Conservation (phyloP, 1,284 basidiomycete species). For the Naganishia sp. region DNA sequence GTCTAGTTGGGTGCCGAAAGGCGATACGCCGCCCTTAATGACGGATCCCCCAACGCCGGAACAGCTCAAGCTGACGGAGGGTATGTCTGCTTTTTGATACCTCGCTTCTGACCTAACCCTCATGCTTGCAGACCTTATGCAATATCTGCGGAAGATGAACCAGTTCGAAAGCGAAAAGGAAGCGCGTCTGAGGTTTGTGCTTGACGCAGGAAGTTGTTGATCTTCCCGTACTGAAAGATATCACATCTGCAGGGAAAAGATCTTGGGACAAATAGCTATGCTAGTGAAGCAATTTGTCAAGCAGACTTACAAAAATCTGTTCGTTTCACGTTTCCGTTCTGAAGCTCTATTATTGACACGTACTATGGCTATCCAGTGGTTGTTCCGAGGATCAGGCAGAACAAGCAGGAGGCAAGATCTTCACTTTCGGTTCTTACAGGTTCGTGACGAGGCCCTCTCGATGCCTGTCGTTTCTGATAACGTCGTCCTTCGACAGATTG, state of each 20-base stretch:
- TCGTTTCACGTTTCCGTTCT: neutral
- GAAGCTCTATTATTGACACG: neutral
- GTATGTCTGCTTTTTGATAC: slow-evolving; percentile 60
- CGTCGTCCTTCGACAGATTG: slow-evolving; percentile 54
- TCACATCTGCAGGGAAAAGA: slow-evolving; percentile 70
- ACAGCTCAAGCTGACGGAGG: slow-evolving; percentile 74
- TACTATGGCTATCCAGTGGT: slow-evolving; percentile 54
- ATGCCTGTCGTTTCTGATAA: slow-evolving; percentile 2
- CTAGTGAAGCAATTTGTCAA: slow-evolving; percentile 94
- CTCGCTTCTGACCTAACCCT: neutral
- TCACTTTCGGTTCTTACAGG: slow-evolving; percentile 96
- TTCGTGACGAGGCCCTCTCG: slow-evolving; percentile 27
- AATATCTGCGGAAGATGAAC: slow-evolving; percentile 81
- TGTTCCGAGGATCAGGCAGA: slow-evolving; percentile 82
- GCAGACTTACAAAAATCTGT: slow-evolving; percentile 69
- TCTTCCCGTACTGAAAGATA: slow-evolving; percentile 9
- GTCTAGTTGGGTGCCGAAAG: slow-evolving; percentile 37
- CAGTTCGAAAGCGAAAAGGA: slow-evolving; percentile 91
- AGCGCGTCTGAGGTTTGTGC: slow-evolving; percentile 76
- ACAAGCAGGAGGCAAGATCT: slow-evolving; percentile 94
- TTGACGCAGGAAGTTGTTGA: neutral
- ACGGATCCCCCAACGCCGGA: slow-evolving; percentile 67
- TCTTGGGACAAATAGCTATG: slow-evolving; percentile 83
- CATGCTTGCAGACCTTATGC: slow-evolving; percentile 52
- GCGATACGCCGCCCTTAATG: slow-evolving; percentile 84